A percentile compares a stretch with the other conserved stretches of the same genome.
Conservation (phyloP, 225 moss, liverwort and hornwort species). For the Pleurozium schreberi region DNA sequence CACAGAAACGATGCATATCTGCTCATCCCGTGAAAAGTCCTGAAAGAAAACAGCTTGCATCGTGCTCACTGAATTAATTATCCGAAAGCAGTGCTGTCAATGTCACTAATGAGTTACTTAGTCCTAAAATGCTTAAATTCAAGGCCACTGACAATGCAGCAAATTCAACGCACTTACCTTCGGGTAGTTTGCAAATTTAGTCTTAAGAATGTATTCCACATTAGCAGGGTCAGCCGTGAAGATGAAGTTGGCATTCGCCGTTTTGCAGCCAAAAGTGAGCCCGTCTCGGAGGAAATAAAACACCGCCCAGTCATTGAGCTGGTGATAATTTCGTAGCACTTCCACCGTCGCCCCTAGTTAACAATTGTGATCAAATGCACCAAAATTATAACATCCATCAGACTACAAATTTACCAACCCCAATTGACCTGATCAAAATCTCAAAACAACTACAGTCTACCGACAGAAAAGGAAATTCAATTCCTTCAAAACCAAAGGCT, state of each 20-base stretch:
- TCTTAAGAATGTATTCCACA: constrained; percentile 63
- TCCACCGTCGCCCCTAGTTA: constrained; percentile 48
- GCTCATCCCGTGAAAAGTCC: not conserved
- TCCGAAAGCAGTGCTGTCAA: no score
- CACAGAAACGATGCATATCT: no score
- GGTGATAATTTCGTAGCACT: constrained; percentile 22
- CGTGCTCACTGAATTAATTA: no score
- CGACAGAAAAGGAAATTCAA: not conserved
- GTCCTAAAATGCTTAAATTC: no score
- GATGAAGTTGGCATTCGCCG: not conserved
- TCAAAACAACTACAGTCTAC: not conserved
- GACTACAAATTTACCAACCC: not conserved
- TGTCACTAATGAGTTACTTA: not conserved
- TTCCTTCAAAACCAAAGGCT: not conserved
- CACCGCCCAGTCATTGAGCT: constrained; percentile 51
- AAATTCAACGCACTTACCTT: constrained; percentile 17
- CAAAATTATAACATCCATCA: not conserved
- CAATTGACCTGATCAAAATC: not conserved
- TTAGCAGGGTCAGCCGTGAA: constrained; percentile 58
- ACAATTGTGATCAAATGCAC: not conserved
- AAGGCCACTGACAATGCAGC: not conserved
- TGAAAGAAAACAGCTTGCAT: no score
- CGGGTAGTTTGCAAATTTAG: constrained; percentile 67
- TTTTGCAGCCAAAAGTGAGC: constrained; percentile 6
- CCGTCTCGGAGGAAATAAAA: constrained; percentile 29